Evolutionary conservation across 1,284 basidiomycete species (phyloP).

Genomic region (Salmacisia buchloeana): DNA sequence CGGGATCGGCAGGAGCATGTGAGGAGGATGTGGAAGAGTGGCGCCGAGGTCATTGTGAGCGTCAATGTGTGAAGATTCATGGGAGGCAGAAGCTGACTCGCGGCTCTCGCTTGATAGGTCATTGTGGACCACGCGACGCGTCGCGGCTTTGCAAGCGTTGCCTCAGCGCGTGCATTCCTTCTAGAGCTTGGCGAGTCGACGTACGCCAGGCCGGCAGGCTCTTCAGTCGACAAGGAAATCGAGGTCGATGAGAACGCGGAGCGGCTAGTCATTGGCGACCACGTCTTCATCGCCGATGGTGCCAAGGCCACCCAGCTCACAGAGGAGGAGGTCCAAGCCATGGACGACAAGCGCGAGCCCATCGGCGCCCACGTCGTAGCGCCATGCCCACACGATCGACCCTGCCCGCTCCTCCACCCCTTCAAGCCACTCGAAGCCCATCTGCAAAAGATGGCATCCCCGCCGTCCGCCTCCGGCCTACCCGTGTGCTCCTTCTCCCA

Average conservation of each 20-base stretch:
- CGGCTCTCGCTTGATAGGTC: conserved; percentile 46
- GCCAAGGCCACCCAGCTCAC: conserved; percentile 29
- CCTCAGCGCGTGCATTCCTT: conserved; percentile 74
- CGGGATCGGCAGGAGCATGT: conserved; percentile 65
- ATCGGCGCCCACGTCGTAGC: conserved; percentile 10
- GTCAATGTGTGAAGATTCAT: neutral
- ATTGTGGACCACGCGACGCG: conserved; percentile 78
- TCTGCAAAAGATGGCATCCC: conserved; percentile 12
- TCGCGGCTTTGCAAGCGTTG: conserved; percentile 72
- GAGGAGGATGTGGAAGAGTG: conserved; percentile 81
- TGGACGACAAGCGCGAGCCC: too few species aligned
- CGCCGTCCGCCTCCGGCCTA: conserved; percentile 50
- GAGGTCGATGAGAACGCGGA: conserved; percentile 3
- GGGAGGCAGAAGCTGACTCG: neutral
- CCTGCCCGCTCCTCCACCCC: conserved; percentile 65
- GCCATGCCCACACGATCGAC: conserved; percentile 77
- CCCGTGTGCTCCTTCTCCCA: conserved; percentile 78
- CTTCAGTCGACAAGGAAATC: neutral
- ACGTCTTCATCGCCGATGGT: conserved; percentile 17
- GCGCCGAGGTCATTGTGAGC: conserved; percentile 56
- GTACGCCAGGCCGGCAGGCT: conserved; percentile 58
- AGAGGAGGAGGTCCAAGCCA: conserved; percentile 27
- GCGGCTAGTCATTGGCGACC: conserved; percentile 52
- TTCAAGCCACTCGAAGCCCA: conserved; percentile 15
- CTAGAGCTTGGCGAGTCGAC: conserved; percentile 72